phyloP scores from a whole-genome alignment of 2,329 filamentous ascomycete species.

The Trichoderma sp. region DNA sequence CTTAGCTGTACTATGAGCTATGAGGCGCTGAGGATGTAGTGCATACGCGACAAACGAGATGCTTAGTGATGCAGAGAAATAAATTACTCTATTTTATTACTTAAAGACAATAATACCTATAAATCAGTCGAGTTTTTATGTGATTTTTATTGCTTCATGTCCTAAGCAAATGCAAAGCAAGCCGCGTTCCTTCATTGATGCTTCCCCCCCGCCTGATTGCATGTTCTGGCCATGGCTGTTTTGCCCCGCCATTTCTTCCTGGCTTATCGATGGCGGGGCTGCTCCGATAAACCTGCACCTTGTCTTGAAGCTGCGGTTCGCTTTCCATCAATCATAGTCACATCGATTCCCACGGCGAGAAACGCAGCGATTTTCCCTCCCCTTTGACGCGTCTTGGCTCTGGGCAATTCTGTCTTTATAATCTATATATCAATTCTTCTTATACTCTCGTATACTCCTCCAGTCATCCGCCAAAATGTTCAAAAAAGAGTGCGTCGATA shows the following conservation, averaged over 20 bases:
- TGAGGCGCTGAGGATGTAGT: neutral
- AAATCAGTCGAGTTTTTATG: neutral
- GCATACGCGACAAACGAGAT: neutral
- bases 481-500: constrained; percentile 75
- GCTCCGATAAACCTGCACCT: constrained; percentile 1
- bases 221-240: constrained; percentile 5
- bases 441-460: neutral
- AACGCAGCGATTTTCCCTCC: neutral
- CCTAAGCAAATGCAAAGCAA: neutral
- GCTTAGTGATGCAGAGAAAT: neutral
- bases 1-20: neutral
- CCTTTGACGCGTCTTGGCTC: neutral
- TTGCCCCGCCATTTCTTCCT: constrained; percentile 29
- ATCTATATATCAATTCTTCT: neutral
- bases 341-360: neutral
- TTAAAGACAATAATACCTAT: no score
- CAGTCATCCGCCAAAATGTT: constrained; percentile 63
- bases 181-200: neutral
- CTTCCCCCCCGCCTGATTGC: constrained; percentile 21
- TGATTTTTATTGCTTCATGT: neutral
- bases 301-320: neutral
- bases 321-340: neutral
- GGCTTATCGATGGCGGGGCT: constrained; percentile 19
- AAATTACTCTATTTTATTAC: neutral
- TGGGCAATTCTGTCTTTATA: no score